Conservation (phyloP, 345 rosid species). For the Cardamine resedifolia region DNA sequence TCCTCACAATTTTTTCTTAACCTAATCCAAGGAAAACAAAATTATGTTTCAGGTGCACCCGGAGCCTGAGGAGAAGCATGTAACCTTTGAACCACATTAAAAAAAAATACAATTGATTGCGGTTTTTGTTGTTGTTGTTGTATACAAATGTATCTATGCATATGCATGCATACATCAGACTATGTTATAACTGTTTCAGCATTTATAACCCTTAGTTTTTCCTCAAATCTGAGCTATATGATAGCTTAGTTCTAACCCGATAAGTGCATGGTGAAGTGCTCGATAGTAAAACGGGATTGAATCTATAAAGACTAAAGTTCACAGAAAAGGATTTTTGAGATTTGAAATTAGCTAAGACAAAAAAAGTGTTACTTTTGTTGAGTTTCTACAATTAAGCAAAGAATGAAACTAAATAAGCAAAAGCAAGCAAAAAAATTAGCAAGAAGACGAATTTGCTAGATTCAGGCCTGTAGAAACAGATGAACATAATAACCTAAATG, state of each 20-base stretch:
- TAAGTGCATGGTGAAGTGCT: neutral
- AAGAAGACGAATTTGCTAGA: neutral
- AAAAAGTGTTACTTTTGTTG: no score
- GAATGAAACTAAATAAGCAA: neutral
- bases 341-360: no score
- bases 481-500: no score
- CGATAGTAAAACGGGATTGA: neutral
- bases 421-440: neutral
- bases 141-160: conserved; percentile 7
- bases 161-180: no score
- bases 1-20: neutral
- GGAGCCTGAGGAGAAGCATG: conserved; percentile 25
- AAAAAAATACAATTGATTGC: neutral
- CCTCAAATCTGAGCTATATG: neutral
- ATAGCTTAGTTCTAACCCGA: neutral
- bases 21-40: neutral
- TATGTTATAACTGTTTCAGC: neutral
- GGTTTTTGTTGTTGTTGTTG: neutral
- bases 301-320: neutral
- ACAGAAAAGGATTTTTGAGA: neutral
- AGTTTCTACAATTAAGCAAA: no score
- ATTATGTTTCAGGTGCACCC: conserved; percentile 16
- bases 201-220: neutral
- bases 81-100: conserved; percentile 25
- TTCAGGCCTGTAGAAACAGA: neutral